Evolutionary conservation across 352 stramenopile genomes (phyloP).

Genomic region (Phytophthora brassicae): DNA sequence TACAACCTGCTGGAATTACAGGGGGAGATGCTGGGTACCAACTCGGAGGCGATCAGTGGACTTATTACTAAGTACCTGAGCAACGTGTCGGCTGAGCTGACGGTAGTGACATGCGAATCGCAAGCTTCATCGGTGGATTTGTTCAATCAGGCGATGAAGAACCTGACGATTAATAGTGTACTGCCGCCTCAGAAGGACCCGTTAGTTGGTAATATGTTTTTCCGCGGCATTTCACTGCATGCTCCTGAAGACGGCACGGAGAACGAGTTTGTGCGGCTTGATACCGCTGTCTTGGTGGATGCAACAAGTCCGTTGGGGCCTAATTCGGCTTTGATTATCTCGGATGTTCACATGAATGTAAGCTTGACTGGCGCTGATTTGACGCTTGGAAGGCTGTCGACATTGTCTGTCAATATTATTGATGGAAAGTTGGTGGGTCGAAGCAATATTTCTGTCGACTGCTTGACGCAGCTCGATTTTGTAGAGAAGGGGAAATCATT

Average conservation of each 20-base stretch:
- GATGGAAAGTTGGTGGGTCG: slow-evolving; percentile 52
- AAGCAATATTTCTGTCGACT: slow-evolving; percentile 78
- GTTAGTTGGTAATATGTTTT: slow-evolving; percentile 65
- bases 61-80: slow-evolving; percentile 83
- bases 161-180: slow-evolving; percentile 58
- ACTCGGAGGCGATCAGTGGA: slow-evolving; percentile 64
- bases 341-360: slow-evolving; percentile 63
- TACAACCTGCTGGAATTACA: slow-evolving; percentile 76
- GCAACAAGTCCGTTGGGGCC: slow-evolving; percentile 65
- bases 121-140: slow-evolving; percentile 66
- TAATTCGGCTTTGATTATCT: slow-evolving; percentile 57
- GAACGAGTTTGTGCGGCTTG: slow-evolving; percentile 49
- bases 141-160: slow-evolving; percentile 75
- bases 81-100: slow-evolving; percentile 51
- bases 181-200: slow-evolving; percentile 64
- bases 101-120: slow-evolving; percentile 59
- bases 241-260: slow-evolving; percentile 41
- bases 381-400: slow-evolving; percentile 51
- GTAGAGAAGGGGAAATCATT: slow-evolving; percentile 48
- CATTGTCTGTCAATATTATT: slow-evolving; percentile 55
- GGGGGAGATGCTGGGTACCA: slow-evolving; percentile 63
- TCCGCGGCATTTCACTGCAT: slow-evolving; percentile 56
- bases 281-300: slow-evolving; percentile 65
- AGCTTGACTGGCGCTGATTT: slow-evolving; percentile 43
- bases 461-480: slow-evolving; percentile 49